Evolutionary conservation across 2,329 filamentous ascomycete genomes (phyloP), one percentile per base, ranked within the genome.

Genomic region (Mycocentrospora acerina): DNA sequence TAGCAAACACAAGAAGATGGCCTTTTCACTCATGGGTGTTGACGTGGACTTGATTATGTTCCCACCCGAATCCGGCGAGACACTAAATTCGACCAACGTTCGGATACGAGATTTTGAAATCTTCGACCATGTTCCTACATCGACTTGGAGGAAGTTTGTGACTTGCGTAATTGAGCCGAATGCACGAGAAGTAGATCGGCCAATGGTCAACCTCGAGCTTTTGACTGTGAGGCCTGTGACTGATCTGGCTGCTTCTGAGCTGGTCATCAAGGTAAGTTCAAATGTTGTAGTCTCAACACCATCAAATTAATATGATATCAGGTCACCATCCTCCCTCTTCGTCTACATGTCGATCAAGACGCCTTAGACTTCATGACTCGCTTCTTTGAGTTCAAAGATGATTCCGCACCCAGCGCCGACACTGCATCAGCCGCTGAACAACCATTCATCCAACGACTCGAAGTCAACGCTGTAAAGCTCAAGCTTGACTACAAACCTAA

Each of bases 401-500:
- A 90, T 27, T 72, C 72, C 2, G 70, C 71, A 7, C 72, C 78
- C 0, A 69, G 73, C 4, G 69, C 73, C 3, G 45, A 44, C 30
- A 78, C 81, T 1, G 77, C 82, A 2, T 82, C 82, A 30, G 32
- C 48, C 9, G 18, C 28, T 11, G 90, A 94, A 37, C 72, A 85
- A 6, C 88, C 89, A 0, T 98, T 96, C 66, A 74, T 98, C 2
- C 91, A 97, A 62, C 81, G 93, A 36, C 85, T 89, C 1, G 93
- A 97, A 69, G 78, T 98, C 31, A 86, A 88, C 49, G 81, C 87
- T 4, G 80, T 98, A 16, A 83, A 83, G 2, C 78, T 98, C 39
- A 90, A 86, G 59, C 81, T 94, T 3, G 93, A 98, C 68, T 98
- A 98, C 71, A 98, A 98, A 66, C 93, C 93, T 7, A 97, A 98